A percentile compares a stretch with the other conserved stretches of the same genome.
Conservation (phyloP, 1,284 basidiomycete genomes). For the Sanguinoderma infundibulare region DNA sequence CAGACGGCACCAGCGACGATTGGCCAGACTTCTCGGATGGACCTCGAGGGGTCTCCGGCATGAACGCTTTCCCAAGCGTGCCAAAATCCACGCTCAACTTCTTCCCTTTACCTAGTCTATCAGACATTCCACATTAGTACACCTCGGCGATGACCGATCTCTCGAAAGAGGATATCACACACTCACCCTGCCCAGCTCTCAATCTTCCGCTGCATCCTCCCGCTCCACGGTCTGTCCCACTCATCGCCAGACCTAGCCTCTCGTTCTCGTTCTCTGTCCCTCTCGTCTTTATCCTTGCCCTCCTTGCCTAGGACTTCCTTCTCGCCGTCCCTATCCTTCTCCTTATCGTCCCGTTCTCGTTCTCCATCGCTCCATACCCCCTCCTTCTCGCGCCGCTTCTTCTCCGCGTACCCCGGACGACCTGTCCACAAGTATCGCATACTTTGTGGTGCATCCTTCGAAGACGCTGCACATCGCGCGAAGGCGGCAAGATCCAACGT, state of each 20-base stretch:
- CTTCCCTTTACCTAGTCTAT: constrained; percentile 40
- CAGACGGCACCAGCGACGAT: constrained; percentile 36
- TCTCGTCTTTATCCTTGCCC: constrained; percentile 38
- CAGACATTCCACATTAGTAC: neutral
- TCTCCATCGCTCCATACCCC: constrained; percentile 39
- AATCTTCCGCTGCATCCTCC: constrained; percentile 67
- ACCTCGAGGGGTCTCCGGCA: constrained; percentile 29
- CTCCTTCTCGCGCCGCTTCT: constrained; percentile 39
- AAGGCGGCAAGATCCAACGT: constrained; percentile 49
- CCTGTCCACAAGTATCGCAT: constrained; percentile 47
- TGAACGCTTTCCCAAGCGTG: constrained; percentile 28
- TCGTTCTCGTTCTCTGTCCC: constrained; percentile 39
- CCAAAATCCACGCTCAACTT: constrained; percentile 43
- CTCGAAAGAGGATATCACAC: neutral
- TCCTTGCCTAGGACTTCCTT: constrained; percentile 33
- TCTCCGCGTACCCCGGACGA: constrained; percentile 35
- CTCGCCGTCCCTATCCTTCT: constrained; percentile 33
- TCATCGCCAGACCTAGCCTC: constrained; percentile 40
- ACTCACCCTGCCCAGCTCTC: constrained; percentile 73
- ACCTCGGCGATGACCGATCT: neutral
- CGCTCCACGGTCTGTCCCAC: constrained; percentile 54
- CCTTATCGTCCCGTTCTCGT: constrained; percentile 38
- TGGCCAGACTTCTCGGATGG: constrained; percentile 26
- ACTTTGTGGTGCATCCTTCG: constrained; percentile 42
- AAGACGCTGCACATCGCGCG: constrained; percentile 35